Base-by-base conservation (phyloP, 1,139 yeast species). In the Nadsonia commutata region DNA sequence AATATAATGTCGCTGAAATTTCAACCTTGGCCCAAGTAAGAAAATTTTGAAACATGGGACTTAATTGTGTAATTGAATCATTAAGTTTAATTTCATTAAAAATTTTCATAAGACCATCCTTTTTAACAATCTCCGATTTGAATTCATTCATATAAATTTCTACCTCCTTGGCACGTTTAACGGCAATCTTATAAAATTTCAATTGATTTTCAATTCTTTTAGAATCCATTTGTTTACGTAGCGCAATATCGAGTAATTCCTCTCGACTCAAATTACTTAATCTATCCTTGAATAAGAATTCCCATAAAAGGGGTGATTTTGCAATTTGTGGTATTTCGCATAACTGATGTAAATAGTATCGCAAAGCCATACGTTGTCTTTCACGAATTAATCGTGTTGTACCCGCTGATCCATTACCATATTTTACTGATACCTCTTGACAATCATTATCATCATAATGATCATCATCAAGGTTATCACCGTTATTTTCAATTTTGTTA, bases 11-110 rank as follows among this genome's bases (percentile, higher is more conserved):
- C 0, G 95, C 84, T 0, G 95, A 84, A 19, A 84, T 64, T 56
- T 86, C 93, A 19, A 86, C 72, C 47, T 83, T 76, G 49, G 80
- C 74, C 85, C 95, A 80, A 49, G 83, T 84, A 38, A 84, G 68
- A 49, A 86, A 80, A 39, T 82, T 73, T 49, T 68, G 68, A 43
- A 86, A 65, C 41, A 80, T 67, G 1, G 82, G 80, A 2, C 90
- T 75, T 44, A 85, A 65, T n/a, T 80, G 74, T 20, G 64, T 63
- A n/a, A 82, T 69, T 18, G 65, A 65, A 1, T 67, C 60, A 38
- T 76, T 70, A 1, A 61, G 59, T 39, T 80, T 80, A 31, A 88
- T 66, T 53, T 84, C 94, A 39, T 65, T 54, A 51, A 81, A 79
- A n/a, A 81, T 56, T 20, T 65, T 62, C 8, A 67, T 63, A 31